Conservation (phyloP, 352 stramenopile genomes). For the Achlya hypogyna region DNA sequence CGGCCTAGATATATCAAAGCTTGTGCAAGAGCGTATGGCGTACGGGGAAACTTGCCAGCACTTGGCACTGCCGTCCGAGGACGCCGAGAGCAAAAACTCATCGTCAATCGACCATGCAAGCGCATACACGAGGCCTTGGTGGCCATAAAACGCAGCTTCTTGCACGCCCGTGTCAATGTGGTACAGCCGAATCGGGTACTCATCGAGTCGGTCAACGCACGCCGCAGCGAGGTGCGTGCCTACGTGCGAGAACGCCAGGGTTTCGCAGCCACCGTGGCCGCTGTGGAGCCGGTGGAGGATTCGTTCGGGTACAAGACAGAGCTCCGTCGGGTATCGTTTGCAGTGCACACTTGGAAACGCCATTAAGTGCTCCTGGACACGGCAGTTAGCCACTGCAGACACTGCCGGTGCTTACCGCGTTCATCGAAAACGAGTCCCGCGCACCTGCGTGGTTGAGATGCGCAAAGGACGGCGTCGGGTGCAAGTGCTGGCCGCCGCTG, state of each 20-base stretch:
- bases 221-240: slow-evolving; percentile 43
- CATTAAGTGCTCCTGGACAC: slow-evolving; percentile 3
- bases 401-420: not conserved
- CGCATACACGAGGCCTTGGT: slow-evolving; percentile 48
- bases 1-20: slow-evolving; percentile 2
- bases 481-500: not conserved
- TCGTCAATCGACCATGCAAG: slow-evolving; percentile 37
- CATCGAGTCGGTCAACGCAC: slow-evolving; percentile 26
- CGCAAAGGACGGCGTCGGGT: slow-evolving; percentile 29
- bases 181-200: slow-evolving; percentile 42
- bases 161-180: slow-evolving; percentile 33
- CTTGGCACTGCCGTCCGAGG: slow-evolving; percentile 44
- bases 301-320: slow-evolving; percentile 47
- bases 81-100: slow-evolving; percentile 36
- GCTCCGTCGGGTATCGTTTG: slow-evolving; percentile 23
- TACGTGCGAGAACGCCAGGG: slow-evolving; percentile 49
- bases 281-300: slow-evolving; percentile 44
- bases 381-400: not conserved
- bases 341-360: not conserved
- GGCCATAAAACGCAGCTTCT: slow-evolving; percentile 31
- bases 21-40: not conserved
- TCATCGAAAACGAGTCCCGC: not conserved
- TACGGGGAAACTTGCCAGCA: slow-evolving; percentile 30
- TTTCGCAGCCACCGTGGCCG: slow-evolving; percentile 45
- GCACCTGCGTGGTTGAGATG: not conserved